Evolutionary conservation across 495 filamentous ascomycete genomes (phyloP).

Genomic region (Penicillium malachiteum): DNA sequence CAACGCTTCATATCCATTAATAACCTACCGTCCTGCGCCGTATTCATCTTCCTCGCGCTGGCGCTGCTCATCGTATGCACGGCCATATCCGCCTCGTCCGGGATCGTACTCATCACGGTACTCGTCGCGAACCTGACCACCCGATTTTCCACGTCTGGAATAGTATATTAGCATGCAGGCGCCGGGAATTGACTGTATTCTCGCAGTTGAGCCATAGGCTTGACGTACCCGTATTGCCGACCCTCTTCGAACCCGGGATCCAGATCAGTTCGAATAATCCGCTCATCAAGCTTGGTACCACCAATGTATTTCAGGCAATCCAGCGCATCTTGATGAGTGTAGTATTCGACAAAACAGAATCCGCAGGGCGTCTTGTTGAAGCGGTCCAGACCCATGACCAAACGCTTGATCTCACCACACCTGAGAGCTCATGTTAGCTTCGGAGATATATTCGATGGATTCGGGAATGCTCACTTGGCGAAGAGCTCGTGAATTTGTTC

Average conservation of each 20-base stretch:
- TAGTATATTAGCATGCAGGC: conserved; percentile 7
- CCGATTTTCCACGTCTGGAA: conserved; percentile 77
- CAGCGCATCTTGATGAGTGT: conserved; percentile 91
- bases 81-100: conserved; percentile 81
- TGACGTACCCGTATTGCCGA: conserved; percentile 79
- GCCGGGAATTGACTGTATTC: not conserved
- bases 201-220: not conserved
- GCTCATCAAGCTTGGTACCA: conserved; percentile 97
- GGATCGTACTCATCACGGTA: conserved; percentile 96
- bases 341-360: conserved; percentile 99
- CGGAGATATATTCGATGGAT: not conserved
- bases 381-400: conserved; percentile 97
- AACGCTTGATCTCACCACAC: conserved; percentile 93
- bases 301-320: conserved; percentile 99
- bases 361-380: conserved; percentile 97
- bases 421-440: conserved; percentile 30
- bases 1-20: conserved; percentile 12
- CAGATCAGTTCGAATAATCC: conserved; percentile 93
- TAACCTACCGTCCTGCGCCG: conserved; percentile 46
- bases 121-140: conserved; percentile 95
- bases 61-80: conserved; percentile 62
- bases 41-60: conserved; percentile 59
- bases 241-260: conserved; percentile 96
- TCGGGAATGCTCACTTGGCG: conserved; percentile 58
- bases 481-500: conserved; percentile 99